Evolutionary conservation across 78 protist genomes (phyloP), one percentile per base, ranked within the genome.

Genomic region (Planoprotostelium fungivorum): DNA sequence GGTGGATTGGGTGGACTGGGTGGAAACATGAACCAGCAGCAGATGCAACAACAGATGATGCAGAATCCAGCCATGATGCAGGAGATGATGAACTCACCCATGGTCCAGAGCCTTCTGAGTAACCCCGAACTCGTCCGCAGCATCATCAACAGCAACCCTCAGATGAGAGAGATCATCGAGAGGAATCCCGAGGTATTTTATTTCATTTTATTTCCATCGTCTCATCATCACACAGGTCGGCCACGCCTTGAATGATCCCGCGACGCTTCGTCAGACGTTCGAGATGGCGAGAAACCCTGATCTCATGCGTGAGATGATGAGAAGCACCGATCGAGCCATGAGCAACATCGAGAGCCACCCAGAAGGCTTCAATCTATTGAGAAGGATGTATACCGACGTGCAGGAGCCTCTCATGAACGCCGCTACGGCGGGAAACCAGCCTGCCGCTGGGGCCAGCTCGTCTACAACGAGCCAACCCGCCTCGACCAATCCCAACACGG

Each of bases 281-380:
- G 97, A 94, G 73, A 91, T 95, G 96, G 92, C 95, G 86, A 89
- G 96, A 37, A 96, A 97, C 38, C 99, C 99, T 84, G 93, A 93
- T 84, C 87, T 96, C 28, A 96, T 96, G 97, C 73, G 95, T 28
- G 98, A 97, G 91, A 90, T 95, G 97, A 95, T 96, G 97, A 89
- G 99, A 36, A 89, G 87, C 36, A 88, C 92, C 0, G 99, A 97
- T 38, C 93, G 97, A 31, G 97, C 97, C 25, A 94, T 97, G 96
- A 83, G 93, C 84, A 96, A 97, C 88, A 89, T 97, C 29, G 97
- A 96, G 88, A 88, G 88, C 36, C 94, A 89, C 34, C 99, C 99
- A 5, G 97, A 91, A 34, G 99, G 99, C 35, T 96, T 96, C 85
- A 89, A 97, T 88, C 84, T 89, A 9, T 84, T 97, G 0, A 84